Percentiles rank a stretch among this genome's conserved stretches.
Evolutionary conservation across 768 basidiomycete species (phyloP).

Genomic region (Leccinum variicolor): DNA sequence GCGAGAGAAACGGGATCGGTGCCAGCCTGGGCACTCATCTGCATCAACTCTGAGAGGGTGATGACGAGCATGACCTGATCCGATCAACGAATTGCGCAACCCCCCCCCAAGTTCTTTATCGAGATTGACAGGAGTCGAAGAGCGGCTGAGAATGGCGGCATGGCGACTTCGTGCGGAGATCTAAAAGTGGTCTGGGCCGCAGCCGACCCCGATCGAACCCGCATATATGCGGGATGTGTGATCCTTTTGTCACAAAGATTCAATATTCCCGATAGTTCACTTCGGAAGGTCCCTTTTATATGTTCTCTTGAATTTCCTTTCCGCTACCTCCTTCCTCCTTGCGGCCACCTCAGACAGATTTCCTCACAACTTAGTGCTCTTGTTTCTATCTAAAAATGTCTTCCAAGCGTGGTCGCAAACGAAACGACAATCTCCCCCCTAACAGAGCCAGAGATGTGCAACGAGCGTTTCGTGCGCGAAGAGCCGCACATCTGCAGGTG

Average conservation of each 20-base stretch:
- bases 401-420: slow-evolving; percentile 83
- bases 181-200: slow-evolving; percentile 34
- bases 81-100: background rate
- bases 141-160: slow-evolving; percentile 23
- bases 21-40: background rate
- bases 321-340: slow-evolving; percentile 30
- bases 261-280: slow-evolving; percentile 28
- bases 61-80: background rate
- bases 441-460: slow-evolving; percentile 84
- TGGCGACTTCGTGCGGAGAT: slow-evolving; percentile 32
- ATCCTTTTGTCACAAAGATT: slow-evolving; percentile 34
- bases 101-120: slow-evolving; percentile 4
- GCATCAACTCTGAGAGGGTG: background rate
- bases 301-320: slow-evolving; percentile 36
- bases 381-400: slow-evolving; percentile 49
- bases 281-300: slow-evolving; percentile 37
- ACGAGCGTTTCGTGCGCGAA: slow-evolving; percentile 82
- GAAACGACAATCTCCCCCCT: slow-evolving; percentile 61
- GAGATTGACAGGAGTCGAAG: slow-evolving; percentile 20
- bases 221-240: slow-evolving; percentile 31
- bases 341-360: slow-evolving; percentile 27
- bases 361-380: slow-evolving; percentile 7
- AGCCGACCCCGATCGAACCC: slow-evolving; percentile 38
- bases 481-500: slow-evolving; percentile 84
- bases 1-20: background rate